These are phyloP conservation scores for Phialocephala sp. DNA, from an alignment of 2,329 filamentous ascomycete species.

Conservation along the genomic window DNA sequence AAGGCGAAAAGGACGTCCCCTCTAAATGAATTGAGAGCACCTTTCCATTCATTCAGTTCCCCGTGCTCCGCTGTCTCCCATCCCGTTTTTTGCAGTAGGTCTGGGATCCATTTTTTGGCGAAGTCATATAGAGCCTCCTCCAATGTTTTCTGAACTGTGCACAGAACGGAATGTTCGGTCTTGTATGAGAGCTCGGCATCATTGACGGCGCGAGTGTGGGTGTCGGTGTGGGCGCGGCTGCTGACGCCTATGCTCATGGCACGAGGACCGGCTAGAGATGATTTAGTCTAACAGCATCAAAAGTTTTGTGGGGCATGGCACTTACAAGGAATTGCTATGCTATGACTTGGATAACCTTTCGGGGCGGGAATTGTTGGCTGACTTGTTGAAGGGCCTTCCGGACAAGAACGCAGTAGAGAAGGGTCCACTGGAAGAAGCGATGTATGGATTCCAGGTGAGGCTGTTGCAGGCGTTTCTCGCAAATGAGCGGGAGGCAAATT, in stretches of 20 bases:
- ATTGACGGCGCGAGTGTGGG: neutral
- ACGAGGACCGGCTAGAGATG: too few species aligned
- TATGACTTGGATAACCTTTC: too few species aligned
- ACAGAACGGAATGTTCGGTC: neutral
- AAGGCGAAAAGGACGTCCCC: neutral
- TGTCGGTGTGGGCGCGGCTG: neutral
- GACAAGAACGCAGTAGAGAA: too few species aligned
- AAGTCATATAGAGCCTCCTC: slow-evolving; percentile 19
- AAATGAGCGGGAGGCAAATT: too few species aligned
- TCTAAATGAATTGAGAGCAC: neutral
- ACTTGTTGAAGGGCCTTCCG: too few species aligned
- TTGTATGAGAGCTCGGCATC: neutral
- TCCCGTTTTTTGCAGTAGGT: neutral
- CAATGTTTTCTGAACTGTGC: slow-evolving; percentile 11
- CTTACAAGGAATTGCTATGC: too few species aligned
- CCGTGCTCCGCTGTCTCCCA: slow-evolving; percentile 15
- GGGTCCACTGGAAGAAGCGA: too few species aligned
- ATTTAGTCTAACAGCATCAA: too few species aligned
- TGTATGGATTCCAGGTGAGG: too few species aligned
- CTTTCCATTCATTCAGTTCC: slow-evolving; percentile 3
- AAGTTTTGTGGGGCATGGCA: too few species aligned
- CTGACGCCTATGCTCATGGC: neutral
- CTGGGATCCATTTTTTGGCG: slow-evolving; percentile 10
- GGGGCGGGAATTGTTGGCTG: too few species aligned
- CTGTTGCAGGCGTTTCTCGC: too few species aligned